A percentile compares a stretch with the other conserved stretches of the same genome.
phyloP scores from a whole-genome alignment of 805 yeast genomes.

The Hanseniaspora mollemarum region DNA sequence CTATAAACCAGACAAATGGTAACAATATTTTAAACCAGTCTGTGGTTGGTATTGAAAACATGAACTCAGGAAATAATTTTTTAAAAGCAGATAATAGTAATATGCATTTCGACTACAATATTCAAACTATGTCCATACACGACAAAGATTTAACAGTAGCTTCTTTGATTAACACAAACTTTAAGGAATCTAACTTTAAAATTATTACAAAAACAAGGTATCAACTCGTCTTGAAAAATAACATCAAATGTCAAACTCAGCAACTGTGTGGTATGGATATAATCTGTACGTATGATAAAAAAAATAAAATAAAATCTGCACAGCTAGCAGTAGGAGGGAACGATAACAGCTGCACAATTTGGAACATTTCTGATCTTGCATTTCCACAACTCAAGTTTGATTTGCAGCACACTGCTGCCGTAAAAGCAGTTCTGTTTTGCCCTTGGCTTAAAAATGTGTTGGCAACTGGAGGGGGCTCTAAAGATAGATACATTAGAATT shows the following conservation, averaged over 20 bases:
- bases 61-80: neutral
- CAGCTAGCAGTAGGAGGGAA: conserved; percentile 75
- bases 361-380: conserved; percentile 44
- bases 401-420: conserved; percentile 71
- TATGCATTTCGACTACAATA: neutral
- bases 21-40: neutral
- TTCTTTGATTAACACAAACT: no score
- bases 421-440: conserved; percentile 79
- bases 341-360: conserved; percentile 66
- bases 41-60: neutral
- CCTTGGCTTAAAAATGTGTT: conserved; percentile 76
- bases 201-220: neutral
- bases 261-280: conserved; percentile 45
- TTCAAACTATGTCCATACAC: neutral
- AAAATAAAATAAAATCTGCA: neutral
- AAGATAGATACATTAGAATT: conserved; percentile 66
- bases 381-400: conserved; percentile 38
- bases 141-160: neutral
- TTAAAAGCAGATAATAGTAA: neutral
- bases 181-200: no score
- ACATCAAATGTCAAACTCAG: conserved; percentile 41
- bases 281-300: conserved; percentile 25
- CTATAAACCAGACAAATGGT: neutral
- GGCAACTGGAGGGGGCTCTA: conserved; percentile 87
- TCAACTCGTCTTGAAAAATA: neutral